These are phyloP conservation scores for Colletotrichum chlorophyti DNA, from an alignment of 2,329 filamentous ascomycete species.

Conservation along the genomic window DNA sequence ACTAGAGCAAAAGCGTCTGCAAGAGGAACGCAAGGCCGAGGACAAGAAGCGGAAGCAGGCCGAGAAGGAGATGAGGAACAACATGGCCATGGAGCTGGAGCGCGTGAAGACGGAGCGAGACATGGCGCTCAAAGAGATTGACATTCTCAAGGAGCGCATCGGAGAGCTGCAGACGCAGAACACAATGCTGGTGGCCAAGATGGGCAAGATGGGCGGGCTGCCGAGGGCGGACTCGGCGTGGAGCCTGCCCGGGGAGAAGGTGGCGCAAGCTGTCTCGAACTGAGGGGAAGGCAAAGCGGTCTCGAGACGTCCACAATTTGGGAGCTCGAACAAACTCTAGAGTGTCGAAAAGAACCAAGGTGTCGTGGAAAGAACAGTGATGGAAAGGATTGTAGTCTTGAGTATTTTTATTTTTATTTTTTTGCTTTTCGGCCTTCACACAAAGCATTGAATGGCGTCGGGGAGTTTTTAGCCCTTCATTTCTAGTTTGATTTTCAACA, in stretches of 20 bases:
- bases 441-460: constrained; percentile 16
- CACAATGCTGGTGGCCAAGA: constrained; percentile 60
- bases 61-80: constrained; percentile 60
- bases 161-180: constrained; percentile 67
- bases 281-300: constrained; percentile 61
- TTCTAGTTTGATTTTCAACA: background rate
- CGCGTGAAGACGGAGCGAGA: constrained; percentile 57
- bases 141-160: constrained; percentile 60
- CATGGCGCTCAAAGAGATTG: constrained; percentile 57
- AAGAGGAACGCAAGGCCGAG: constrained; percentile 67
- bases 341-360: no score
- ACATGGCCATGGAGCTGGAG: constrained; percentile 60
- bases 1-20: constrained; percentile 67
- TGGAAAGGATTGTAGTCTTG: no score
- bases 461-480: constrained; percentile 13
- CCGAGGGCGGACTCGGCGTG: constrained; percentile 44
- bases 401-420: no score
- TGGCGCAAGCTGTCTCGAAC: constrained; percentile 61
- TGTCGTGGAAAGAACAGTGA: no score
- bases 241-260: constrained; percentile 15
- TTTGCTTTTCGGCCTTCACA: no score
- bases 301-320: no score
- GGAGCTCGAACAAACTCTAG: no score
- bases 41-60: constrained; percentile 55
- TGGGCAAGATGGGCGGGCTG: constrained; percentile 45